phyloP scores from a whole-genome alignment of 805 yeast species.

The Lipomyces anomalus region DNA sequence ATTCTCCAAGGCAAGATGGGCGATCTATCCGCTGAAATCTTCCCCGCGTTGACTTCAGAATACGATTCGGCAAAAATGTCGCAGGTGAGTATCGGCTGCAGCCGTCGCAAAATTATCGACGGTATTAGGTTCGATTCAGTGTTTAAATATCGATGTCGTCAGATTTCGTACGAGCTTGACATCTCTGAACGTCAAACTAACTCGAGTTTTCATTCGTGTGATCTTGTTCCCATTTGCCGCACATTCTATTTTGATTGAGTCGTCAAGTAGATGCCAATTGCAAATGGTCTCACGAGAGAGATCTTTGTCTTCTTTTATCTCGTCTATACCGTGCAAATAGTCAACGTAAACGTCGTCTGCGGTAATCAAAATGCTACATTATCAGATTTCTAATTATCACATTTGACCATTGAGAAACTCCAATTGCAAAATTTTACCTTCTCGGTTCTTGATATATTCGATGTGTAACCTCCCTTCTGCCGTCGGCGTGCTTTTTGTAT shows the following conservation, averaged over 20 bases:
- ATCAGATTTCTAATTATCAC: neutral
- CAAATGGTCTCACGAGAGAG: conserved; percentile 7
- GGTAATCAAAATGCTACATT: conserved; percentile 14
- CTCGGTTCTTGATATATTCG: conserved; percentile 21
- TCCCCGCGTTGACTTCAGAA: too few relatives aligned
- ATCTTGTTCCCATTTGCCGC: neutral
- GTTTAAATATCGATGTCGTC: too few relatives aligned
- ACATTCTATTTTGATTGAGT: neutral
- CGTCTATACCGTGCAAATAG: conserved; percentile 18
- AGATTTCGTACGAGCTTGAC: conserved; percentile 15
- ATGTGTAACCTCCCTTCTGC: conserved; percentile 3
- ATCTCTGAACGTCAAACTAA: conserved; percentile 21
- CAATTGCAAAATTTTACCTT: conserved; percentile 4
- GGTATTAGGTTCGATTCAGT: too few relatives aligned
- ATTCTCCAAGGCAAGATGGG: too few relatives aligned
- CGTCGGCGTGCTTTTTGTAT: conserved; percentile 6
- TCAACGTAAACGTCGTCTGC: conserved; percentile 14
- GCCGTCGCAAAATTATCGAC: too few relatives aligned
- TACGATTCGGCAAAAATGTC: too few relatives aligned
- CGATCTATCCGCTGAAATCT: too few relatives aligned
- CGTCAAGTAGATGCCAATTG: conserved; percentile 15
- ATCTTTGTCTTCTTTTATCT: conserved; percentile 8
- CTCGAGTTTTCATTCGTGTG: conserved; percentile 7
- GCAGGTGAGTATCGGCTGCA: too few relatives aligned
- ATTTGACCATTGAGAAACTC: too few relatives aligned